Base-by-base conservation (phyloP, 306 rosid species). In the Phaseolus lunatus region DNA sequence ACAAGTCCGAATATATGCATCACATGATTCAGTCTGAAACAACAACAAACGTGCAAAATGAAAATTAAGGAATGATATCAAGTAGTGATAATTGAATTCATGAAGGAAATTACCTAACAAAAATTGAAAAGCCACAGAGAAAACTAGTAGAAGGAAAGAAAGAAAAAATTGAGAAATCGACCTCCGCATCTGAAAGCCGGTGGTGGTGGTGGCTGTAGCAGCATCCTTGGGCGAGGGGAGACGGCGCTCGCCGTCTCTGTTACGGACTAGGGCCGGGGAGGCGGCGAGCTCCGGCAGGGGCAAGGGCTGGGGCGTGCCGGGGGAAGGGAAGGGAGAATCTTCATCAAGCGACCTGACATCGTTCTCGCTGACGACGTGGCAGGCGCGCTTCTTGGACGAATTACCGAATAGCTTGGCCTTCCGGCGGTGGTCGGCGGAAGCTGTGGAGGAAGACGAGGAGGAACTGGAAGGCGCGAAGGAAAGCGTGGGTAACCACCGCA, bases 401-500 rank as follows among this genome's bases (percentile, higher is more conserved):
- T 43, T 26, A 2, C 88, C 81, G 63, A 89, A 89, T 4, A 78
- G 80, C 90, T 89, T 80, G 3, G 49, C 67, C 59, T 73, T 90
- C 77, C 71, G 67, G 33, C 47, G 68, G 70, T 59, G 59, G 53
- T 39, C 80, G 19, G 4, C 54, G 54, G 63, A 0, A 37, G 43
- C 20, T 62, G 66, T 4, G 29, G 72, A 1, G 14, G 84, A 59
- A 1, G 92, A 66, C 1, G 90, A 80, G 0, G 85, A 73, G 2
- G 90, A 84, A 15, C 67, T 35, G 7, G 87, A 72, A 11, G 85
- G 56, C 0, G 91, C 79, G 77, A 85, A 90, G 15, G 91, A 80
- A 75, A 88, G 56, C 37, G 74, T 82, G n/a, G 86, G 80, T 53
- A 93, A 84, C 98, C 97, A 93, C 71, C 92, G 86, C 98, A 93